Evolutionary conservation across 495 filamentous ascomycete species (phyloP), one percentile per base, ranked within the genome.

Genomic region (Neurospora pannonica): DNA sequence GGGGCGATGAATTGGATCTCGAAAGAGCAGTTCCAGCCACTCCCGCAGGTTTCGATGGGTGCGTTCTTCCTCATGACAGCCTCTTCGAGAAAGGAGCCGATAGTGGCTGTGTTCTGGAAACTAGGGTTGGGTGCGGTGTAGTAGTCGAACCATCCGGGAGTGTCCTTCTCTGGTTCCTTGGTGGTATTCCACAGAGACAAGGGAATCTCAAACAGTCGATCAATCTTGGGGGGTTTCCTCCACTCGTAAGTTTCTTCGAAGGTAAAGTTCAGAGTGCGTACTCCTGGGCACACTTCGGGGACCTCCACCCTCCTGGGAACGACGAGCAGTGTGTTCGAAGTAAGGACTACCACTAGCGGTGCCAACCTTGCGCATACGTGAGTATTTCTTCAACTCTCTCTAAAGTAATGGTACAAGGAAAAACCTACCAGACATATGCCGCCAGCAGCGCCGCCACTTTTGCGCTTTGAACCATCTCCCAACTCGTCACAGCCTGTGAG

Each of bases 11-110:
- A 82, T 3, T 77, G 74, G 75, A 84, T 74, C 13, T 76, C 76
- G 71, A 79, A 82, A 21, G 78, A 78, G 71, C 82, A 84, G 39
- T 83, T 83, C 81, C 81, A 83, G 11, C 81, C 80, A n/a, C 77
- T 75, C 13, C 81, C 80, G 39, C 83, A 83, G 8, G 80, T 79
- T 38, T 83, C 81, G 15, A 77, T 67, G 39, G 74, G 76, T 3
- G 75, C 78, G 31, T 76, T 76, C 69, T 72, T 79, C 38, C 74
- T 73, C 38, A 74, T 71, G 11, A 84, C 74, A 2, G 78, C 75
- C 70, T 80, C 73, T 19, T 77, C 80, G 69, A 81, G 72, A 15
- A 76, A 83, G n/a, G 81, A 81, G 7, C 78, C 77, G 7, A 81
- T 75, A 5, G 78, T 80, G 46, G 77, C 74, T 9, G 77, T 76